Base-by-base conservation (phyloP, 1,284 basidiomycete genomes). In the Cystobasidium slooffiae region DNA sequence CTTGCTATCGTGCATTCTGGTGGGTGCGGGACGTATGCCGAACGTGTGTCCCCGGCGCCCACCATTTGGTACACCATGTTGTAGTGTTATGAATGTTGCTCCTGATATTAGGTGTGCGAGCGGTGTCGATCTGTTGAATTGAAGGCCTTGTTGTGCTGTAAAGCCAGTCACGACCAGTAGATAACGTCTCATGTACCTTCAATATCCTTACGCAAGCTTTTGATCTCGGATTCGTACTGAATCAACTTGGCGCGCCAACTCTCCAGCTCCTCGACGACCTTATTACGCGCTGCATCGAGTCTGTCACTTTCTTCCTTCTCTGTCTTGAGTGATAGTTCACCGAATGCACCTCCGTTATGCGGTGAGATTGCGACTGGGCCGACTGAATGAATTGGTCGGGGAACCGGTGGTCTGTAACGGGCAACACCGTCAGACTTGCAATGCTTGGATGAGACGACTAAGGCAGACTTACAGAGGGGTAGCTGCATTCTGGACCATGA, bases 281-380 rank as follows among this genome's bases (percentile, higher is more conserved):
- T 84, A 78, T 89, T 89, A 61, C 89, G 85, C 4, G 92, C 94
- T 66, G 88, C 87, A 68, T 95, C 92, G 65, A 98, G 82, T 66
- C 91, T 84, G 47, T 91, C 90, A 3, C 86, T 86, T 81, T 98
- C 96, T 72, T 91, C 92, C 81, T 87, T 90, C 83, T 91, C 92
- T 91, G 94, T 94, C 76, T 87, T 86, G 68, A 84, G 83, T 62
- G 86, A 90, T 80, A 92, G 97, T 85, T 96, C 94, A 49, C 78
- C 78, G 47, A 80, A 65, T 18, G 77, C 72, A 8, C 78, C 77
- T 58, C 66, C 58, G 55, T 59, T 53, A 12, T 69, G 53, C 41
- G 77, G 58, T 49, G 65, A 61, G 16, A 64, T 24, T 4, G 51
- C 6, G 6, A 52, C 31, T 12, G 56, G 47, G 9, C 31, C 31